Conservation (phyloP, 805 yeast species). For the Suhomyces kilbournensis region DNA sequence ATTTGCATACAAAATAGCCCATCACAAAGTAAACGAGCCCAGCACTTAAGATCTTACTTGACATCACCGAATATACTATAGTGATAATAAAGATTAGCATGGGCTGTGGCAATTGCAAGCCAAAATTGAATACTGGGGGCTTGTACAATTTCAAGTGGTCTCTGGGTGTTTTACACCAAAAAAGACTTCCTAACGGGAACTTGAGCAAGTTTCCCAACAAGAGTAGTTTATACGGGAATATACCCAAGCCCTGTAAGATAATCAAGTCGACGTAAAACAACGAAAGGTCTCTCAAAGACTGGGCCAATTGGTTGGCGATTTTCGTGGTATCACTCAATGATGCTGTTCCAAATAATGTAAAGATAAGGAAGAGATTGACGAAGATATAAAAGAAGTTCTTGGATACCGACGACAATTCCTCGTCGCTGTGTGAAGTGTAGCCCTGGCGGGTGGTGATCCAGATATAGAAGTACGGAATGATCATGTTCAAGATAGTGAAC, state of each 20-base stretch:
- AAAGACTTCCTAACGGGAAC: conserved; percentile 53
- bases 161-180: conserved; percentile 79
- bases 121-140: conserved; percentile 92
- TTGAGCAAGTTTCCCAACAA: conserved; percentile 74
- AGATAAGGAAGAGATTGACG: conserved; percentile 88
- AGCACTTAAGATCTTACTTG: conserved; percentile 80
- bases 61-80: conserved; percentile 82
- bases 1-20: conserved; percentile 88
- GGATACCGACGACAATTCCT: conserved; percentile 82
- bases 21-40: conserved; percentile 80
- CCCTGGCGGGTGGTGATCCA: conserved; percentile 85
- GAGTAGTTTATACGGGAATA: conserved; percentile 84
- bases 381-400: conserved; percentile 94
- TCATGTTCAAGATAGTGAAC: conserved; percentile 77
- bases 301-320: conserved; percentile 82
- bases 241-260: conserved; percentile 78
- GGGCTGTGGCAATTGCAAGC: conserved; percentile 89
- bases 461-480: conserved; percentile 82
- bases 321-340: conserved; percentile 86
- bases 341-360: conserved; percentile 91
- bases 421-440: conserved; percentile 86
- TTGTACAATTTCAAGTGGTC: conserved; percentile 71
- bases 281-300: conserved; percentile 74
- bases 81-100: conserved; percentile 80
- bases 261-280: conserved; percentile 87